phyloP scores from a whole-genome alignment of 495 filamentous ascomycete genomes.

The Neurospora sp. region DNA sequence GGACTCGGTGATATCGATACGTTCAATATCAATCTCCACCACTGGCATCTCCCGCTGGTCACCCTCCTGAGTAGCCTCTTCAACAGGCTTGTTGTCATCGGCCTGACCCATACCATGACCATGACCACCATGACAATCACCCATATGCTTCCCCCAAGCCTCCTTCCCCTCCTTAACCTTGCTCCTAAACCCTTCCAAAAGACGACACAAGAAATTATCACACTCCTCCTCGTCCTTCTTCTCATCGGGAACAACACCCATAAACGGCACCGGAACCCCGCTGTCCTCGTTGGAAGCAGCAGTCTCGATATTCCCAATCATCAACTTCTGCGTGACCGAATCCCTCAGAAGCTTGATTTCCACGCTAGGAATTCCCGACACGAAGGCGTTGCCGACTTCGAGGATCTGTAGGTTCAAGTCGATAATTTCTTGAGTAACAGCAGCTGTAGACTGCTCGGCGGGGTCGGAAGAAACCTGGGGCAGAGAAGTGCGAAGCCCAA shows the following conservation, averaged over 20 bases:
- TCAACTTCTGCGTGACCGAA: conserved; percentile 23
- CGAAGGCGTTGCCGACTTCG: conserved; percentile 34
- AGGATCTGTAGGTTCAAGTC: conserved; percentile 38
- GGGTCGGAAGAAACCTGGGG: conserved; percentile 20
- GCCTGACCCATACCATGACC: background rate
- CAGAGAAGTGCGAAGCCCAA: conserved; percentile 29
- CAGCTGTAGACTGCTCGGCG: conserved; percentile 16
- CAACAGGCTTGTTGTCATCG: background rate
- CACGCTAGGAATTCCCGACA: conserved; percentile 36
- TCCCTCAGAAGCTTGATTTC: conserved; percentile 37
- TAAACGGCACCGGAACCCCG: conserved; percentile 3
- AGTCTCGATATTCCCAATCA: conserved; percentile 29
- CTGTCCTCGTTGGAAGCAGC: conserved; percentile 9
- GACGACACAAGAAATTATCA: conserved; percentile 35
- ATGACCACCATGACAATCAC: background rate
- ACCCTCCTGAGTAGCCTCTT: background rate
- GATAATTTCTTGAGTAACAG: conserved; percentile 29
- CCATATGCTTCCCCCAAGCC: background rate
- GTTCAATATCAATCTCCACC: background rate
- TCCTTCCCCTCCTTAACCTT: conserved; percentile 27
- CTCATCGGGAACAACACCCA: background rate
- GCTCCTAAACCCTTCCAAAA: conserved; percentile 30
- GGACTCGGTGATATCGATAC: background rate
- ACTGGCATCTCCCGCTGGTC: background rate
- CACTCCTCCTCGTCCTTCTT: conserved; percentile 25